Evolutionary conservation across 1,284 basidiomycete genomes (phyloP), one percentile per base, ranked within the genome.

Genomic region (Cronartium ribicola): DNA sequence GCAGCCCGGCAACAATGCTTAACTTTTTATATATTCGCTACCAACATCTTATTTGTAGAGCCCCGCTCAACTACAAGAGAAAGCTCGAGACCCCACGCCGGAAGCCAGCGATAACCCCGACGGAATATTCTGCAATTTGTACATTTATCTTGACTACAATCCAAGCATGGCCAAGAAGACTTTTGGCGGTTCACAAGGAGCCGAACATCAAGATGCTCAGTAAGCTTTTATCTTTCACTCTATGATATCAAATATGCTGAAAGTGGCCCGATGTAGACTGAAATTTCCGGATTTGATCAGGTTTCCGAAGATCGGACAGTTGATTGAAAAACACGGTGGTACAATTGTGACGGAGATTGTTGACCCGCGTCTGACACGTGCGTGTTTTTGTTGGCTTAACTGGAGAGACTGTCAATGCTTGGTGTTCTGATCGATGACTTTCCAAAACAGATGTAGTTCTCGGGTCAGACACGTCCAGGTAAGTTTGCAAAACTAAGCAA

Each of bases 351-450:
- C 60, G 0, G 44, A 63, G 29, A n/a, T 63, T 0, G 13, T 20
- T 22, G 20, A 70, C 57, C 68, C 60, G 5, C 60, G 51, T 36
- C 8, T 62, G 57, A 70, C 68, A 70, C 68, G 68, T 70, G 22
- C 44, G 68, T 61, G 36, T 51, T 51, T 51, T 51, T 13, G 46
- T 13, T 14, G 46, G 46, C 20, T 20, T 51, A 2, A 51, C 20
- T 20, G 20, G 46, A 13, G 46, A 20, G 46, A 14, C 1, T 51
- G 46, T 20, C 20, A 14, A 14, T 51, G 20, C 13, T 20, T 51
- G 2, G 3, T 51, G 46, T 20, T 51, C 20, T 51, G 46, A 14
- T 51, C 1, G 3, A 51, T 61, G 4, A 11, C 36, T 1, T 6
- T n/a, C 37, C 11, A 7, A 11, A 29, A 14, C 61, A 20, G 22